These are phyloP conservation scores for Hymenoscyphus fructigenus DNA, from an alignment of 2,329 filamentous ascomycete species.

Conservation along the genomic window DNA sequence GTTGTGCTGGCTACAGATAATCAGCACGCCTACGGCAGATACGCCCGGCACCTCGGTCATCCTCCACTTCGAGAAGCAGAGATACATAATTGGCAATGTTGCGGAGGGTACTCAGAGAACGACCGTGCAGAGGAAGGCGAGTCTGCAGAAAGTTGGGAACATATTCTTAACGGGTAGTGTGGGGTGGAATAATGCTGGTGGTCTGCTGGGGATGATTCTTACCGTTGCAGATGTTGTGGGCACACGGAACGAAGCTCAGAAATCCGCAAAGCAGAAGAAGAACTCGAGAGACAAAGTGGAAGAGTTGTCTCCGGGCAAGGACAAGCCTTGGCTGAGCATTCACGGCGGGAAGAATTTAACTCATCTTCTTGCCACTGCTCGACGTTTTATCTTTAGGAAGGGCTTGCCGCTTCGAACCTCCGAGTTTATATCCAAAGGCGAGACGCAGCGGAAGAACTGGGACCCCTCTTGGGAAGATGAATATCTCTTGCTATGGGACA, in stretches of 20 bases:
- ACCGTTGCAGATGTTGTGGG: slow-evolving; percentile 71
- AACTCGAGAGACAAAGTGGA: slow-evolving; percentile 21
- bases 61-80: slow-evolving; percentile 76
- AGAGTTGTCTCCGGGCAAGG: slow-evolving; percentile 22
- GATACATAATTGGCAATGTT: slow-evolving; percentile 82
- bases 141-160: slow-evolving; percentile 66
- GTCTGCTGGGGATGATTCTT: slow-evolving; percentile 80
- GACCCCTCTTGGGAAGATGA: slow-evolving; percentile 73
- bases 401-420: slow-evolving; percentile 70
- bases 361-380: slow-evolving; percentile 77
- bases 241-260: slow-evolving; percentile 44
- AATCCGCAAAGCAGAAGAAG: slow-evolving; percentile 39
- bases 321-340: slow-evolving; percentile 54
- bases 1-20: slow-evolving; percentile 71
- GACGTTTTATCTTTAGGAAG: slow-evolving; percentile 83
- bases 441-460: slow-evolving; percentile 32
- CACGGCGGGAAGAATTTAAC: slow-evolving; percentile 80
- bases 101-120: slow-evolving; percentile 83
- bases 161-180: slow-evolving; percentile 80
- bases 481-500: slow-evolving; percentile 80
- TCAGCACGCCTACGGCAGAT: slow-evolving; percentile 83
- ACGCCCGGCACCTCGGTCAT: slow-evolving; percentile 77
- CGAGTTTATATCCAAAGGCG: slow-evolving; percentile 52
- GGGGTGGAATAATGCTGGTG: slow-evolving; percentile 75
- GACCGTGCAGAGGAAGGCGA: slow-evolving; percentile 57